These are phyloP conservation scores for Amanita pallidorosea DNA, from an alignment of 768 basidiomycete genomes.

Conservation along the genomic window DNA sequence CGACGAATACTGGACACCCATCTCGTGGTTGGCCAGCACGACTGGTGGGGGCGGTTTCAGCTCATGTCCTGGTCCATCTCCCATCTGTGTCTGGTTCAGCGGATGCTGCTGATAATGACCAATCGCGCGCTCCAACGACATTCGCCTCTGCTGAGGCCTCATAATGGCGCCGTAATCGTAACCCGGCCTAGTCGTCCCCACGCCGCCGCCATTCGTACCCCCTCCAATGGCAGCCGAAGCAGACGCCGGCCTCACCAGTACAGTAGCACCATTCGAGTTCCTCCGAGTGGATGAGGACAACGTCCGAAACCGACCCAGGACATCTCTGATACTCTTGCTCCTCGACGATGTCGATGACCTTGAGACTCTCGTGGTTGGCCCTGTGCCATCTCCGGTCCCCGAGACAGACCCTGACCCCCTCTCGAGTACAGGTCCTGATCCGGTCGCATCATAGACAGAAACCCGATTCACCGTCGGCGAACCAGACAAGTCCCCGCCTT, in stretches of 20 bases:
- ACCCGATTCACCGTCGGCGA: not conserved
- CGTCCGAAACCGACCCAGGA: not conserved
- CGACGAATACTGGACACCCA: too few species aligned
- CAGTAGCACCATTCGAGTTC: not conserved
- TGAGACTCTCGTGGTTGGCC: not conserved
- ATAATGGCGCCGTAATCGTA: conserved; percentile 3
- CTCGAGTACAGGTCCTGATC: not conserved
- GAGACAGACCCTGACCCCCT: not conserved
- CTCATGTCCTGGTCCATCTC: not conserved
- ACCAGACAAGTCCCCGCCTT: not conserved
- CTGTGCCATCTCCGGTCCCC: too few species aligned
- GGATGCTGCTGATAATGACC: not conserved
- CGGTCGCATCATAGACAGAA: too few species aligned
- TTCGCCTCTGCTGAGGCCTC: not conserved
- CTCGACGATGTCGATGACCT: not conserved
- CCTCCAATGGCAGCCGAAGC: not conserved
- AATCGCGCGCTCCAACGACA: not conserved
- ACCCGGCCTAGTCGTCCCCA: not conserved
- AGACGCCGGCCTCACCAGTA: not conserved
- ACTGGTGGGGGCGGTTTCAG: not conserved
- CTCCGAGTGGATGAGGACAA: not conserved
- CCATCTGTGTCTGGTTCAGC: not conserved
- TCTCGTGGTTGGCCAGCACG: not conserved
- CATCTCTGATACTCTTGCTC: not conserved
- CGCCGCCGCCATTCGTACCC: not conserved